Evolutionary conservation across 164 flowering plant species (phyloP).

Genomic region (Liquidambar formosana): DNA sequence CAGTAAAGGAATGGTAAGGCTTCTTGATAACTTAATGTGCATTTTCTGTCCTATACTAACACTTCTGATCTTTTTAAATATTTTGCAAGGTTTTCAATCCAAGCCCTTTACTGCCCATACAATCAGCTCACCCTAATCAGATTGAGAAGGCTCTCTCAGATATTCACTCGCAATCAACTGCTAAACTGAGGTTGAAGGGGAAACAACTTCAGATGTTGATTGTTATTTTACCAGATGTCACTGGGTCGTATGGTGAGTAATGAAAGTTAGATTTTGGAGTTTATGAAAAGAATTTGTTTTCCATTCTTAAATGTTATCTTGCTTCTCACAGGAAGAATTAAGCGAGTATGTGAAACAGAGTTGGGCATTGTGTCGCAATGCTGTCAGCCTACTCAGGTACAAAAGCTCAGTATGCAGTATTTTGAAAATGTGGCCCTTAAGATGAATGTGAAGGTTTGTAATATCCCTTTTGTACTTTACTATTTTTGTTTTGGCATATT

Average conservation of each 20-base stretch:
- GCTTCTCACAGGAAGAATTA: too few species aligned
- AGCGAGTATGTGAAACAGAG: too few species aligned
- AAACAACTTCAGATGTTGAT: conserved; percentile 62
- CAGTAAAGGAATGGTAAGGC: conserved; percentile 77
- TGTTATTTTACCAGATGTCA: conserved; percentile 67
- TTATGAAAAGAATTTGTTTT: not conserved
- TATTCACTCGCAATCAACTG: not conserved
- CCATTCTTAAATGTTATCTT: too few species aligned
- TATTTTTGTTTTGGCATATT: not conserved
- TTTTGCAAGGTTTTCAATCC: too few species aligned
- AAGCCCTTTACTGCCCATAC: too few species aligned
- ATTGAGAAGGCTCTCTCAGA: too few species aligned
- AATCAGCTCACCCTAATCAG: too few species aligned
- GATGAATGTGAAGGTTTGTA: conserved; percentile 55
- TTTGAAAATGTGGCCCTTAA: too few species aligned
- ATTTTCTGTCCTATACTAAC: not conserved
- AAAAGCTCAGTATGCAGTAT: too few species aligned
- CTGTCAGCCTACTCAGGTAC: too few species aligned
- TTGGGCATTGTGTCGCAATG: too few species aligned
- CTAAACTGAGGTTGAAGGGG: not conserved
- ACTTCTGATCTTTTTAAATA: not conserved
- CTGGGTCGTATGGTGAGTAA: conserved; percentile 71
- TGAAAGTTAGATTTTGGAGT: not conserved
- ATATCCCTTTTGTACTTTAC: not conserved
- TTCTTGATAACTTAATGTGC: not conserved